These are phyloP conservation scores for Blastobotrys parvus DNA, from an alignment of 805 yeast species.

Conservation along the genomic window DNA sequence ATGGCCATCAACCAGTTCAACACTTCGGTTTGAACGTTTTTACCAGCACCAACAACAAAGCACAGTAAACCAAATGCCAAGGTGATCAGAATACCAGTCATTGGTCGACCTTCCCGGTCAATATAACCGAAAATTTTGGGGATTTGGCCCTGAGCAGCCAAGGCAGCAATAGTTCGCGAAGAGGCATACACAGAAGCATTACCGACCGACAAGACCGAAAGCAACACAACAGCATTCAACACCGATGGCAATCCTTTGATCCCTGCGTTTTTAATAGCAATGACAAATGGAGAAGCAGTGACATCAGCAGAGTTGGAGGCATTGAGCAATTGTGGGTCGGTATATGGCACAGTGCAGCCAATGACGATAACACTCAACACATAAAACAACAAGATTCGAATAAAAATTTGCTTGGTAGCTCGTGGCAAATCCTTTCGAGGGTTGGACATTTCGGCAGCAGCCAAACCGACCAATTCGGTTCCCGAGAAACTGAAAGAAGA, in stretches of 20 bases:
- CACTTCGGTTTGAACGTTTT: slow-evolving; percentile 39
- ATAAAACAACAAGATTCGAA: slow-evolving; percentile 65
- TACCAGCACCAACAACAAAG: slow-evolving; percentile 49
- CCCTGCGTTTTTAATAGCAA: slow-evolving; percentile 57
- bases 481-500: slow-evolving; percentile 74
- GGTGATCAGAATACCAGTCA: slow-evolving; percentile 47
- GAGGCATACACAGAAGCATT: slow-evolving; percentile 60
- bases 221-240: slow-evolving; percentile 57
- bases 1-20: slow-evolving; percentile 73
- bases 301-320: slow-evolving; percentile 42
- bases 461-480: slow-evolving; percentile 58
- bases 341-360: slow-evolving; percentile 64
- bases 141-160: slow-evolving; percentile 52
- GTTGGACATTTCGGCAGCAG: slow-evolving; percentile 62
- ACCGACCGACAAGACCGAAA: slow-evolving; percentile 59
- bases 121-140: slow-evolving; percentile 53
- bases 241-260: slow-evolving; percentile 55
- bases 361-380: slow-evolving; percentile 44
- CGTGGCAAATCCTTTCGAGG: slow-evolving; percentile 58
- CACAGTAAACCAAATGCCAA: slow-evolving; percentile 43
- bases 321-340: slow-evolving; percentile 39
- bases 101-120: slow-evolving; percentile 66
- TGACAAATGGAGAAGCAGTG: slow-evolving; percentile 60
- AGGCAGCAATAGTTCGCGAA: slow-evolving; percentile 57
- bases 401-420: slow-evolving; percentile 69